phyloP scores from a whole-genome alignment of 192 early-diverging fungal species.

The Blastocladiella britannica region DNA sequence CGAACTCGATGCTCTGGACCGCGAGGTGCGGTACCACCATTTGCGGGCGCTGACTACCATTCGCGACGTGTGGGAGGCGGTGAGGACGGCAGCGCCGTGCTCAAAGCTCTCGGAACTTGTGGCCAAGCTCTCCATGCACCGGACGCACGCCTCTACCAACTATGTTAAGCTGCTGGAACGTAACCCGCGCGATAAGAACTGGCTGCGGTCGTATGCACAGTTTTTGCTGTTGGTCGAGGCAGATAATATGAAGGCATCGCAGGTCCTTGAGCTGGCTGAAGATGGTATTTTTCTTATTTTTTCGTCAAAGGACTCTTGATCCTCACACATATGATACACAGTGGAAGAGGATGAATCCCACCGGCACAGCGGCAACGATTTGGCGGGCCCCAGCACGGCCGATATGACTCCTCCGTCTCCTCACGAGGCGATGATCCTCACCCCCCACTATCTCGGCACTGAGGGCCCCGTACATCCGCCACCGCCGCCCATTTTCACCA shows the following conservation, averaged over 20 bases:
- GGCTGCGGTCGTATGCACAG: not conserved
- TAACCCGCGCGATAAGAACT: not conserved
- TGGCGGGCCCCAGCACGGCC: too few species aligned
- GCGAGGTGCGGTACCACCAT: not conserved
- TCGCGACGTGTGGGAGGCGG: not conserved
- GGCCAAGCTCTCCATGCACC: not conserved
- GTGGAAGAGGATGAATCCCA: too few species aligned
- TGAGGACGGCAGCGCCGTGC: not conserved
- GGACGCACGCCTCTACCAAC: not conserved
- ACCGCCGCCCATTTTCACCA: too few species aligned
- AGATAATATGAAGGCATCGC: not conserved
- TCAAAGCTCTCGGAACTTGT: not conserved
- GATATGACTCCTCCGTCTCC: too few species aligned
- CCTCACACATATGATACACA: too few species aligned
- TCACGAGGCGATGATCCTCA: too few species aligned
- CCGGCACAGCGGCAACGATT: too few species aligned
- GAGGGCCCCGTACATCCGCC: too few species aligned
- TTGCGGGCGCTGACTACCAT: not conserved
- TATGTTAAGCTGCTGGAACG: not conserved
- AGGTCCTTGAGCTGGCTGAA: not conserved
- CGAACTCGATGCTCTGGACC: not conserved
- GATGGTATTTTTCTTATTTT: not conserved
- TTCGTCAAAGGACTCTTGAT: too few species aligned
- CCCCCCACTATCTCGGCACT: too few species aligned
- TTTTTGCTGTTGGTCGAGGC: not conserved